phyloP scores from a whole-genome alignment of 2,329 filamentous ascomycete species.

The Fusarium ambrosium region DNA sequence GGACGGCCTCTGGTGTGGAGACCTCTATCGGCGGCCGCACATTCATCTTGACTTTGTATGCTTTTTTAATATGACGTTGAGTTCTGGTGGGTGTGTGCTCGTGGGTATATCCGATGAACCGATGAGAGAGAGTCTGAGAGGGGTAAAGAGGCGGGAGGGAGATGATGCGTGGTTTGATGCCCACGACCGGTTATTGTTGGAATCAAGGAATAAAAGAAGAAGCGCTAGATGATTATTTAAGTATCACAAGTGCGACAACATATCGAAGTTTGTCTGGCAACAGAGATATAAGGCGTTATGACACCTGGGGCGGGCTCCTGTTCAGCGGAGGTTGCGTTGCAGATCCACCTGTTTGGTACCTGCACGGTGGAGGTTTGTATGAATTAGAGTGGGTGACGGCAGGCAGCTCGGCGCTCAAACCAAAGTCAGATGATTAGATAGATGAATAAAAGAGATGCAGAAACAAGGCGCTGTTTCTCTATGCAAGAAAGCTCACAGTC shows the following conservation, averaged over 20 bases:
- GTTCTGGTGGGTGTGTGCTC: neutral
- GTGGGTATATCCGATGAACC: constrained; percentile 7
- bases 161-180: constrained; percentile 9
- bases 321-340: constrained; percentile 30
- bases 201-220: neutral
- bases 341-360: constrained; percentile 37
- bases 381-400: constrained; percentile 12
- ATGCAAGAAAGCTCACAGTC: constrained; percentile 3
- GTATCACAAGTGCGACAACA: constrained; percentile 26
- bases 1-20: constrained; percentile 78
- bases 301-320: constrained; percentile 9
- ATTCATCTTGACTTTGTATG: constrained; percentile 74
- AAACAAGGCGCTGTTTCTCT: neutral
- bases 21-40: constrained; percentile 88
- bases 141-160: constrained; percentile 28
- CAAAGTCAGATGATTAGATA: neutral
- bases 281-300: constrained; percentile 12
- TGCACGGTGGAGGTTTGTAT: constrained; percentile 24
- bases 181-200: neutral
- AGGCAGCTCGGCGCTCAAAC: neutral
- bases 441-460: constrained; percentile 2
- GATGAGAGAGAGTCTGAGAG: constrained; percentile 20
- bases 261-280: constrained; percentile 27
- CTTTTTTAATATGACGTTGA: constrained; percentile 20
- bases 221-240: neutral